phyloP scores from a whole-genome alignment of 1,284 basidiomycete species.

The Moesziomyces parantarcticus region DNA sequence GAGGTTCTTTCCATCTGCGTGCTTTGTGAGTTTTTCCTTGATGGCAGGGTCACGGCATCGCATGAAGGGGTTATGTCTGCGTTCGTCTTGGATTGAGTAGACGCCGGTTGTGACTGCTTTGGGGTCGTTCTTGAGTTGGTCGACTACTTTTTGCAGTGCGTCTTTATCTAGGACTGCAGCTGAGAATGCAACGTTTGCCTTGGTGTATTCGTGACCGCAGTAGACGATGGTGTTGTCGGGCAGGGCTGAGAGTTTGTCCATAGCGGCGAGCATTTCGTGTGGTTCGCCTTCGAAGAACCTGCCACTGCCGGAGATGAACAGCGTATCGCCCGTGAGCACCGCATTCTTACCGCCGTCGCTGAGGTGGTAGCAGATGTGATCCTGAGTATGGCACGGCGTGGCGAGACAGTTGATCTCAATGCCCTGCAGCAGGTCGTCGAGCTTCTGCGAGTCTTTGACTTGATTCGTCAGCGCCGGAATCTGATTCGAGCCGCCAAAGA shows the following conservation, averaged over 20 bases:
- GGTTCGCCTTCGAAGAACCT: constrained; percentile 94
- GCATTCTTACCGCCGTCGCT: constrained; percentile 73
- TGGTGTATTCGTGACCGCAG: constrained; percentile 78
- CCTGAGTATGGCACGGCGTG: constrained; percentile 96
- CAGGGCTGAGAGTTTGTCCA: constrained; percentile 75
- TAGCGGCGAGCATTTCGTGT: constrained; percentile 85
- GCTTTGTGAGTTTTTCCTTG: constrained; percentile 66
- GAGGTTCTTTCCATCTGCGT: constrained; percentile 34
- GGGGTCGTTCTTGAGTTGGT: constrained; percentile 70
- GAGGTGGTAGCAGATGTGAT: constrained; percentile 90
- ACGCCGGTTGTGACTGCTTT: constrained; percentile 76
- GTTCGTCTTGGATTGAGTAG: constrained; percentile 85
- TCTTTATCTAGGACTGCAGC: constrained; percentile 74
- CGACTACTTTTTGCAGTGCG: constrained; percentile 72
- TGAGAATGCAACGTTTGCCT: constrained; percentile 66
- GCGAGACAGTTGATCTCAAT: constrained; percentile 71
- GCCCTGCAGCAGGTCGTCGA: constrained; percentile 36
- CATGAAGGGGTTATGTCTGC: constrained; percentile 70
- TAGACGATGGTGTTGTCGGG: constrained; percentile 85
- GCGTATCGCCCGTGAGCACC: constrained; percentile 94
- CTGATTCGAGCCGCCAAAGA: constrained; percentile 85
- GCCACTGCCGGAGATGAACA: constrained; percentile 93
- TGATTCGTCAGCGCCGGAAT: constrained; percentile 77
- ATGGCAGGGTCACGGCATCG: constrained; percentile 54
- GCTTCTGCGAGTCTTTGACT: constrained; percentile 70